Percentiles rank a stretch among this genome's conserved stretches.
Conservation (phyloP, 73 alveolate genomes). For the Diophrys appendiculata region DNA sequence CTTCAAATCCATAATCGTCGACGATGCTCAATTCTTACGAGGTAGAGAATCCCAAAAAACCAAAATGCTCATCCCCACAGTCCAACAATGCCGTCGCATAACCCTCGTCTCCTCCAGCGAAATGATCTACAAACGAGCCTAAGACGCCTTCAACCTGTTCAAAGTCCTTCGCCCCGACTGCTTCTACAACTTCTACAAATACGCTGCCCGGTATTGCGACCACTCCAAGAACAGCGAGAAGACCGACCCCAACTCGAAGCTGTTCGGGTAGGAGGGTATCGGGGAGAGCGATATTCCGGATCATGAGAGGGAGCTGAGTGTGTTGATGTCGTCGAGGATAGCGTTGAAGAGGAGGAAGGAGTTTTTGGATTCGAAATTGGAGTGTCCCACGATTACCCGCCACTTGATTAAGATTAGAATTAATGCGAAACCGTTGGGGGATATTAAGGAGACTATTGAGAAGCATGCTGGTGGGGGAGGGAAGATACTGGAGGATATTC, state of each 20-base stretch:
- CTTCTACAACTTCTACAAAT: background rate
- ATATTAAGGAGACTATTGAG: too few species aligned
- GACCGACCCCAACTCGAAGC: background rate
- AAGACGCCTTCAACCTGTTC: background rate
- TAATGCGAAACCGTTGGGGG: too few species aligned
- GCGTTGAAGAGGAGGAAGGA: background rate
- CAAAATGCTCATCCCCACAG: background rate
- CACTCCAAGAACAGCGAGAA: background rate
- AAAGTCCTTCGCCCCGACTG: constrained; percentile 2
- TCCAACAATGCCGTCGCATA: background rate
- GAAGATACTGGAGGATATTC: background rate
- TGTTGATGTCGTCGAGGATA: background rate
- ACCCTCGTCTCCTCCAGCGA: background rate
- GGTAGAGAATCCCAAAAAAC: background rate
- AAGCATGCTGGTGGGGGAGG: background rate
- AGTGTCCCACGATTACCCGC: too few species aligned
- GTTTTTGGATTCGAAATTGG: background rate
- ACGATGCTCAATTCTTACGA: background rate
- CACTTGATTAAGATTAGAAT: too few species aligned
- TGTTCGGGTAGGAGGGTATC: too few species aligned
- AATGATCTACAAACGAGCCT: background rate
- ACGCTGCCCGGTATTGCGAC: background rate
- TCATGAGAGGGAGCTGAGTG: background rate
- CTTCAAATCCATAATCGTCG: background rate
- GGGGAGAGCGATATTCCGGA: background rate